Evolutionary conservation across 345 rosid species (phyloP).

Genomic region (Eucalyptus polyanthemos): DNA sequence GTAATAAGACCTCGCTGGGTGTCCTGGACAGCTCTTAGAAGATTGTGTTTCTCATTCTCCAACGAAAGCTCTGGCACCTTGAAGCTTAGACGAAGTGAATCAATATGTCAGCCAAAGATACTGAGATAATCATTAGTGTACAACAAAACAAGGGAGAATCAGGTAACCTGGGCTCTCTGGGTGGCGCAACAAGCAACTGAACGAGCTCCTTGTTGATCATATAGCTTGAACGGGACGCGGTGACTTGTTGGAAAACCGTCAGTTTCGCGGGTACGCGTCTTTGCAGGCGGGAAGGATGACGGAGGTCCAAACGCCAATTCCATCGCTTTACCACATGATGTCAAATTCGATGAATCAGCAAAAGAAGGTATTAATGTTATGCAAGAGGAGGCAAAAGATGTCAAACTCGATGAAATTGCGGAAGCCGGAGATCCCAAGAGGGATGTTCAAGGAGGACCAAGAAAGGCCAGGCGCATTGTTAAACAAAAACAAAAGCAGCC

Average conservation of each 20-base stretch:
- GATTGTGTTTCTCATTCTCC: constrained; percentile 56
- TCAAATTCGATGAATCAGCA: neutral
- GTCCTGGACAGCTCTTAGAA: constrained; percentile 59
- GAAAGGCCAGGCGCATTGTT: neutral
- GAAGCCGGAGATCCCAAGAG: neutral
- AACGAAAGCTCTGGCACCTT: constrained; percentile 46
- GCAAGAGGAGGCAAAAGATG: neutral
- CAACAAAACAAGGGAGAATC: neutral
- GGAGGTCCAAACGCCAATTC: constrained; percentile 28
- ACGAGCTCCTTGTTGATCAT: constrained; percentile 14
- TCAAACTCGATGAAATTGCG: neutral
- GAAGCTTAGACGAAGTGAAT: neutral
- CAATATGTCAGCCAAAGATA: neutral
- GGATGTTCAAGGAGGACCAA: neutral
- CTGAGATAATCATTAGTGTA: neutral
- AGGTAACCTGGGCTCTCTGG: neutral
- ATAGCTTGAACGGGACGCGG: neutral
- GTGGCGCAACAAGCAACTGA: neutral
- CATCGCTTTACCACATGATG: neutral
- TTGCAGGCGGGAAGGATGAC: constrained; percentile 8
- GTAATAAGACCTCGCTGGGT: constrained; percentile 59
- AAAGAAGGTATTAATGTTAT: neutral
- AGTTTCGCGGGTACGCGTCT: constrained; percentile 1
- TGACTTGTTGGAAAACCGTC: constrained; percentile 5
- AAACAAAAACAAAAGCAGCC: neutral